These are phyloP conservation scores for Theileria parva DNA, from an alignment of 169 alveolate species.

Conservation along the genomic window DNA sequence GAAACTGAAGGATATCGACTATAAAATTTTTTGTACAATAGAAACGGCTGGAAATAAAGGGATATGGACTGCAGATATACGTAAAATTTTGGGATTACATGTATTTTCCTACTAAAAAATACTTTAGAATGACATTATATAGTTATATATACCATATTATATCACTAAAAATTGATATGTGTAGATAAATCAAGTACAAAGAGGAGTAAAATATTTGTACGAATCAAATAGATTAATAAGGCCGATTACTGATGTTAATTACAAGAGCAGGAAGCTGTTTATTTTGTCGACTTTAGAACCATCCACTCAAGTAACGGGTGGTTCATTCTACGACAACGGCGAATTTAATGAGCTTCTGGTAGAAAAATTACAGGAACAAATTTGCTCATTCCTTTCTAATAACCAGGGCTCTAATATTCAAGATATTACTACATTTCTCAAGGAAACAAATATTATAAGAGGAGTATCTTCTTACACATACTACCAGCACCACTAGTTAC, in stretches of 20 bases:
- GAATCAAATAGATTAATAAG: conserved; percentile 82
- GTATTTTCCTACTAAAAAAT: conserved; percentile 20
- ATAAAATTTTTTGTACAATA: conserved; percentile 84
- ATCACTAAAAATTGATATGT: not conserved
- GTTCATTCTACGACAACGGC: conserved; percentile 88
- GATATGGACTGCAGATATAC: conserved; percentile 90
- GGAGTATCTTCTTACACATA: conserved; percentile 32
- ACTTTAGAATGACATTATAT: not conserved
- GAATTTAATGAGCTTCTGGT: conserved; percentile 88
- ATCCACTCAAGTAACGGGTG: conserved; percentile 87
- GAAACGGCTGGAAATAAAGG: conserved; percentile 89
- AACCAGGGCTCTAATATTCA: conserved; percentile 66
- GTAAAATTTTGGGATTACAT: conserved; percentile 82
- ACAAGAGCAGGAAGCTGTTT: conserved; percentile 86
- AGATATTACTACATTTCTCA: conserved; percentile 67
- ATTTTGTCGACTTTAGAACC: conserved; percentile 86
- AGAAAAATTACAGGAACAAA: conserved; percentile 72
- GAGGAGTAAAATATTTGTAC: conserved; percentile 82
- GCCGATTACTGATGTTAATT: conserved; percentile 87
- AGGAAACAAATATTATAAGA: conserved; percentile 44
- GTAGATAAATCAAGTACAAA: conserved; percentile 85
- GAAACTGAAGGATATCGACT: conserved; percentile 82
- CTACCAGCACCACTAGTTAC: not conserved
- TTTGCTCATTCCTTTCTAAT: conserved; percentile 60
- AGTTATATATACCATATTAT: not conserved